A percentile compares a stretch with the other conserved stretches of the same genome.
These are phyloP conservation scores for Debaryomycetaceae sp. DNA, from an alignment of 1,139 yeast genomes.

Conservation along the genomic window DNA sequence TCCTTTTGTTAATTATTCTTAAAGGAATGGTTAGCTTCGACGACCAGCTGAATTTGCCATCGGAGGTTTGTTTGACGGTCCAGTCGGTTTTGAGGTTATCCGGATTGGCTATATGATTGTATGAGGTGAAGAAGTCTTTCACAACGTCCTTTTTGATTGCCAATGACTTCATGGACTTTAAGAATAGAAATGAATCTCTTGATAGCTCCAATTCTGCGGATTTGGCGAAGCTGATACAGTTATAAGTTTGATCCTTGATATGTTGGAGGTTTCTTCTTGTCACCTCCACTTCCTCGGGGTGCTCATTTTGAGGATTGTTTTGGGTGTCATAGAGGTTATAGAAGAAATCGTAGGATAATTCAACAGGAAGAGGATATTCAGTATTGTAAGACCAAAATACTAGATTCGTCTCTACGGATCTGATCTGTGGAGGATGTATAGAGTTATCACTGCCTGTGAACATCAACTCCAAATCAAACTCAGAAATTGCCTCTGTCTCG, in stretches of 20 bases:
- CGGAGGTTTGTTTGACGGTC: constrained; percentile 21
- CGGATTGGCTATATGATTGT: constrained; percentile 17
- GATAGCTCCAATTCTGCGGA: constrained; percentile 31
- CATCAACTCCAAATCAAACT: constrained; percentile 24
- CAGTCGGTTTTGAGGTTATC: constrained; percentile 25
- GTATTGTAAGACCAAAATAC: constrained; percentile 43
- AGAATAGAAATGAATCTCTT: constrained; percentile 32
- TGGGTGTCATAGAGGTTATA: constrained; percentile 23
- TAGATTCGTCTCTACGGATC: constrained; percentile 32
- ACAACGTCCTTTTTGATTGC: constrained; percentile 43
- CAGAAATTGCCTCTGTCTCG: constrained; percentile 17
- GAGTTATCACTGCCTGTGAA: constrained; percentile 18
- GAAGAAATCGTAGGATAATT: constrained; percentile 41
- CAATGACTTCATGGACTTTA: constrained; percentile 37
- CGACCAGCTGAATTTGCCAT: constrained; percentile 23
- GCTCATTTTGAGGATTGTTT: constrained; percentile 10
- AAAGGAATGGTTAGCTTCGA: constrained; percentile 31
- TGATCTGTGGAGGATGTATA: constrained; percentile 29
- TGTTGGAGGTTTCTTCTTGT: constrained; percentile 35
- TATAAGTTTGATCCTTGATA: constrained; percentile 32
- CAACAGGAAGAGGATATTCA: constrained; percentile 42
- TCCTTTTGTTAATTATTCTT: constrained; percentile 31
- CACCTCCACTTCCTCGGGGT: constrained; percentile 27
- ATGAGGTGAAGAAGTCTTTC: constrained; percentile 32
- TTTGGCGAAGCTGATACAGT: constrained; percentile 33